phyloP scores from a whole-genome alignment of 176 grass and related monocot genomes.

The Leersia perrieri region DNA sequence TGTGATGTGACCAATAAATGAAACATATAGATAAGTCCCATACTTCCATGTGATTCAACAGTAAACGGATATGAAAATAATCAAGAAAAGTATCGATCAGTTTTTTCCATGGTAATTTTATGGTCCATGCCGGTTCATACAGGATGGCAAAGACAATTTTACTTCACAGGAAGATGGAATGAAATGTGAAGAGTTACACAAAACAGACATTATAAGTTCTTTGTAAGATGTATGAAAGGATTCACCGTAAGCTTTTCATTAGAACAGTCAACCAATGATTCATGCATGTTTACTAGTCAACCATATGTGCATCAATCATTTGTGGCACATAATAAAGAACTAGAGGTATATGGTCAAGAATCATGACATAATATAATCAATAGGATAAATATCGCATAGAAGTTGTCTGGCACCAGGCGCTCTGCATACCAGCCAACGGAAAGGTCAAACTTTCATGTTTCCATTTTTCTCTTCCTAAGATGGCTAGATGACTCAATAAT shows the following conservation, averaged over 20 bases:
- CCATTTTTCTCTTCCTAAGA: constrained; percentile 7
- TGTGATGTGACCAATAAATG: background rate
- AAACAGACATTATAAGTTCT: background rate
- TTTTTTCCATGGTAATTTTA: background rate
- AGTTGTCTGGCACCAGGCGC: constrained; percentile 21
- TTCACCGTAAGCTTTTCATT: background rate
- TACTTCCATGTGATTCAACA: background rate
- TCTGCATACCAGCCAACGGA: background rate
- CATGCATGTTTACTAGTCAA: background rate
- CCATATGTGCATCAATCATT: background rate
- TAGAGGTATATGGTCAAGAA: background rate
- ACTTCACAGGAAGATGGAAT: background rate
- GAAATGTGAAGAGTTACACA: background rate
- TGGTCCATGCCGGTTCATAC: background rate
- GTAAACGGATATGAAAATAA: background rate
- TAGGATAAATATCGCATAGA: constrained; percentile 12
- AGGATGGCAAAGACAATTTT: background rate
- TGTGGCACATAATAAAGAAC: background rate
- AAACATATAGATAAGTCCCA: background rate
- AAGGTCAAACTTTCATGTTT: constrained; percentile 4
- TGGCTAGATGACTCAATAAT: background rate
- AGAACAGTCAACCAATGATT: background rate
- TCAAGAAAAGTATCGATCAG: background rate
- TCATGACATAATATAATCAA: constrained; percentile 5
- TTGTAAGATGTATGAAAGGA: background rate